Base-by-base conservation (phyloP, 2,329 filamentous ascomycete species). In the Ophiostoma quercus region DNA sequence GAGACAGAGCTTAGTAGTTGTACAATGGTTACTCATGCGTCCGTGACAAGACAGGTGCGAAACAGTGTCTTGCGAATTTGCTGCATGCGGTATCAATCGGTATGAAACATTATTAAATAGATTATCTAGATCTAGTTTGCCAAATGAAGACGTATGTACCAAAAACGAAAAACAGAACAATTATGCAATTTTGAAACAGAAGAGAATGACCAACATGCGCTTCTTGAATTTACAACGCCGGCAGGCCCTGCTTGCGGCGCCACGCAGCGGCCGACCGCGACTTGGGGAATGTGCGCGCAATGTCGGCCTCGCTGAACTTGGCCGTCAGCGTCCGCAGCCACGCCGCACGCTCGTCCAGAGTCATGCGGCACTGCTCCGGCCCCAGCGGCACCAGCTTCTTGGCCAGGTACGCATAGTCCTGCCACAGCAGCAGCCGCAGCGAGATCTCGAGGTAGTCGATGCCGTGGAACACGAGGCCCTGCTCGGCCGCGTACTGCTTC, bases 371-470 rank as follows among this genome's bases (percentile, higher is more conserved):
- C 80, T 94, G 91, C 57, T 69, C 72, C 1, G 87, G 82, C 0
- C 90, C 90, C 54, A 94, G 89, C 0, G 91, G 91, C 16, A 94
- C 89, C 66, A 94, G 77, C 72, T 90, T 89, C 69, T 82, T 83
- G 1, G 91, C 91, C 11, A 94, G 82, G 68, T 88, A 81, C 67
- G 83, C 80, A 74, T 94, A 94, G 76, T 94, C 87, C 77, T 92
- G 92, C 77, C 91, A 91, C 71, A 82, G 82, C 75, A 94, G 75
- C 22, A 94, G 79, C 62, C 84, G 84, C 43, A 91, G 77, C 0
- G 91, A 92, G 72, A 94, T 86, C 83, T 92, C 89, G 68, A 94
- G 80, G 76, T 92, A 94, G 78, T 94, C 91, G 74, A 94, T 92
- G 75, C 93, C 88, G 77, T 90, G 88, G 76, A 94, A 94, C 6